Conservation (phyloP, 2,329 filamentous ascomycete species). For the Amesomyces nigricolor region DNA sequence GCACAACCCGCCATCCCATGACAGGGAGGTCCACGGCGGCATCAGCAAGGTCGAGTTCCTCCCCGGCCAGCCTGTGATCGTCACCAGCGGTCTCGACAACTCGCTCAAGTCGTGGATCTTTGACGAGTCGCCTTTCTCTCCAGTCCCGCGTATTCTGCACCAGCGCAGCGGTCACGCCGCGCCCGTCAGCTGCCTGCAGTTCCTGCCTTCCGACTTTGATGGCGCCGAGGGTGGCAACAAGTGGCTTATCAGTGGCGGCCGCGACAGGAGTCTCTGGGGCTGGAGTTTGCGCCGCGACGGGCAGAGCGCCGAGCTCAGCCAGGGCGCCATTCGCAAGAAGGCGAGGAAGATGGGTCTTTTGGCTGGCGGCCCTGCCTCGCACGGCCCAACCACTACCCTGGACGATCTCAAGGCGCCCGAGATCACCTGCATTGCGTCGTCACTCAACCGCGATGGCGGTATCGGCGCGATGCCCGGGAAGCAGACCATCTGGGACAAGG, state of each 20-base stretch:
- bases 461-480: constrained; percentile 79
- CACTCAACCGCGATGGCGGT: constrained; percentile 87
- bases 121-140: constrained; percentile 83
- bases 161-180: constrained; percentile 83
- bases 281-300: constrained; percentile 93
- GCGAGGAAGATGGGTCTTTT: constrained; percentile 81
- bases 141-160: constrained; percentile 79
- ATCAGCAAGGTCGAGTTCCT: constrained; percentile 87
- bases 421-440: constrained; percentile 86
- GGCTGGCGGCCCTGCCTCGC: constrained; percentile 48
- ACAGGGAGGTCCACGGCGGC: constrained; percentile 61
- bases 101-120: constrained; percentile 96
- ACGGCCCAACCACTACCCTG: constrained; percentile 58
- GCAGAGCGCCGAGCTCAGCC: constrained; percentile 88
- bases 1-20: constrained; percentile 66
- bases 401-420: constrained; percentile 83
- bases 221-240: constrained; percentile 84
- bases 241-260: constrained; percentile 86
- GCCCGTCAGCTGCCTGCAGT: constrained; percentile 74
- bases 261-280: constrained; percentile 89
- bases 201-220: constrained; percentile 83
- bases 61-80: constrained; percentile 77
- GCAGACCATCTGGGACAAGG: constrained; percentile 78
- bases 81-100: constrained; percentile 90
- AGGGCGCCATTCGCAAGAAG: constrained; percentile 81